Evolutionary conservation across 2,329 filamentous ascomycete species (phyloP).

Genomic region (Samsoniella hepiali): DNA sequence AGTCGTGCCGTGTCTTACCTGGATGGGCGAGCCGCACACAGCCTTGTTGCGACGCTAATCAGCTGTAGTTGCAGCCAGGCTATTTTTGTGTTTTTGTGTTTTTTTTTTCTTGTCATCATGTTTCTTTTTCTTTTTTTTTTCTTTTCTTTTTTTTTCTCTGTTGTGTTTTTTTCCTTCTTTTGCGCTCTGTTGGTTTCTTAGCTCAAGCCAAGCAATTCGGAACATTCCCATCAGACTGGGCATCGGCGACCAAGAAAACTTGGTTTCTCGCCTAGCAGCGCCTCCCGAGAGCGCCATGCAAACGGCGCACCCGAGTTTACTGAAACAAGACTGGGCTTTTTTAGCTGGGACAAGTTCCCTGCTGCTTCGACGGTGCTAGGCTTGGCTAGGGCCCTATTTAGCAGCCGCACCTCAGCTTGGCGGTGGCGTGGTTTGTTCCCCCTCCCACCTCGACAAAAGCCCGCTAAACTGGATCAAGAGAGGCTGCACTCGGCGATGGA

Average conservation of each 20-base stretch:
- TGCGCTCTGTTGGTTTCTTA: background rate
- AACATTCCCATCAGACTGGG: background rate
- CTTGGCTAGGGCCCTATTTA: background rate
- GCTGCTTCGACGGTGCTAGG: background rate
- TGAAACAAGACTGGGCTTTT: background rate
- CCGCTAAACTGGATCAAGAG: background rate
- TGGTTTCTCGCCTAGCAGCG: background rate
- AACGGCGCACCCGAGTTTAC: background rate
- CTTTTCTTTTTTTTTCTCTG: background rate
- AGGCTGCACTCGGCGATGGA: background rate
- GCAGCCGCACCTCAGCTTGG: background rate
- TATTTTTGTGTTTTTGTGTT: background rate
- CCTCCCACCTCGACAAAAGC: background rate
- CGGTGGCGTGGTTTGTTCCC: conserved; percentile 4
- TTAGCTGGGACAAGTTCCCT: background rate
- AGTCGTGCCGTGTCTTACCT: background rate
- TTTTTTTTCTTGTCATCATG: background rate
- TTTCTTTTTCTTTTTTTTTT: background rate
- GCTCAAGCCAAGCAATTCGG: background rate
- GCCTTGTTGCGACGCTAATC: background rate
- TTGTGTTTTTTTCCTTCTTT: background rate
- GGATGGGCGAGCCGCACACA: background rate
- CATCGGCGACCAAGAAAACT: background rate
- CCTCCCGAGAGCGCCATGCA: conserved; percentile 12
- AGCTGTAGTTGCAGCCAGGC: background rate